Evolutionary conservation across 2,329 filamentous ascomycete species (phyloP), one percentile per base, ranked within the genome.

Genomic region (Metarhizium robertsii): DNA sequence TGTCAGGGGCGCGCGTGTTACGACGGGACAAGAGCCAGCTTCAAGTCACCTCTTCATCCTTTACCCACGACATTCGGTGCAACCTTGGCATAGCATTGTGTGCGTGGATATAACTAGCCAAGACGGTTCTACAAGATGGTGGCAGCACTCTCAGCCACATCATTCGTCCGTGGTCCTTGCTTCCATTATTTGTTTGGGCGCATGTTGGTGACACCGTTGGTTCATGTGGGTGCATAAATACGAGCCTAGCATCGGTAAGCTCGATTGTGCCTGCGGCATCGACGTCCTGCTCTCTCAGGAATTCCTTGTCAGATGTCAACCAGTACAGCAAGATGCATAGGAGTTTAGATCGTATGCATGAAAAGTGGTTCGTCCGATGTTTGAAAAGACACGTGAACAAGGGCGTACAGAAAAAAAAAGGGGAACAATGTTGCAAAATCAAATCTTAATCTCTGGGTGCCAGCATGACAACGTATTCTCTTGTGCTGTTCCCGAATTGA

Each of bases 381-480:
- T 16, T 16, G 42, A 20, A 6, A 4, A 20, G 4, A 45, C 7
- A 20, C 11, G 6, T 11, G 18, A 16, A 7, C 11, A 16, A 16
- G 25, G 25, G 10, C 16, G 42, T 25, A 45, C 42, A 45, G 7
- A 40, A 16, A 45, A 20, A 45, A 6, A 20, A 8, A 25, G 6
- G 14, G 6, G 42, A 8, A 10, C 16, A 20, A 10, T 45, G 42
- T 10, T 45, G 16, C n/a, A 45, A 18, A 45, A 20, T 6, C 18
- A 43, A 29, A 18, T 20, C 43, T 64, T 60, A 79, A 49, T 73
- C 69, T 52, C 71, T 72, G 3, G 79, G 78, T 40, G 81, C 79
- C 57, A 96, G 79, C 89, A 97, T 94, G 57, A 97, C 71, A n/a
- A 99, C 90, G 70, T 97, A 99, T 72, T 99, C 94, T 64, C 91